Percentiles rank a stretch among this genome's conserved stretches.
Conservation (phyloP, 495 filamentous ascomycete genomes). For the Apodospora peruviana region DNA sequence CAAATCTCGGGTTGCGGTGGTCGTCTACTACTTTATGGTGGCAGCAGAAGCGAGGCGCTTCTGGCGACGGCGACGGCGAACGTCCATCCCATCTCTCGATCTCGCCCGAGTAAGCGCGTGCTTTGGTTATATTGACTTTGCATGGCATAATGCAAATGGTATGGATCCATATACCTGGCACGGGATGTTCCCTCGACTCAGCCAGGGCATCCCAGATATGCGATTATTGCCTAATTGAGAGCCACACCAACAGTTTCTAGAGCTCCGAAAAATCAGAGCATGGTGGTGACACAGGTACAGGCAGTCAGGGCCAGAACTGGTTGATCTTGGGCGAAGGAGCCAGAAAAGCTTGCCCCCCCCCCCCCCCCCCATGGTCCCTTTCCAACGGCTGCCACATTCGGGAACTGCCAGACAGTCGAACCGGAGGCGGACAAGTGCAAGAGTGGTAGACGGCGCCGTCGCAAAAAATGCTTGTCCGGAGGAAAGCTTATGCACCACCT, state of each 20-base stretch:
- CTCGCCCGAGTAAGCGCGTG: conserved; percentile 2
- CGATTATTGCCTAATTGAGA: conserved; percentile 17
- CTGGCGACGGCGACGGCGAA: no score
- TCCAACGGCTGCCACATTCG: not conserved
- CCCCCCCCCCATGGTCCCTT: no score
- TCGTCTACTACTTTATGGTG: no score
- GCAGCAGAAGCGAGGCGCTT: no score
- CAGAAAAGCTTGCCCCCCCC: no score
- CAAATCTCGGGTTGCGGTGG: conserved; percentile 1
- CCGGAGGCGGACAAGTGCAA: not conserved
- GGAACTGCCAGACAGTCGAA: not conserved
- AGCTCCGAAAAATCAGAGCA: conserved; percentile 2
- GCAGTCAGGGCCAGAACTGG: no score
- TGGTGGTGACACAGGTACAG: no score
- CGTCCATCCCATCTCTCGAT: no score
- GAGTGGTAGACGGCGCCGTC: no score
- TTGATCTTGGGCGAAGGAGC: no score
- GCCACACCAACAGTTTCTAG: not conserved
- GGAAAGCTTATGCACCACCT: conserved; percentile 1
- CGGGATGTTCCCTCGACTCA: conserved; percentile 5
- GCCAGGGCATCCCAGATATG: conserved; percentile 1
- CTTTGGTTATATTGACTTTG: conserved; percentile 11
- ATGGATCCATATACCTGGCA: conserved; percentile 12
- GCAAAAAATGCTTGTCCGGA: no score
- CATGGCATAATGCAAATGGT: conserved; percentile 11